A percentile compares a stretch with the other conserved stretches of the same genome.
Conservation (phyloP, 2,329 filamentous ascomycete species). For the Aspergillus novofumigatus region DNA sequence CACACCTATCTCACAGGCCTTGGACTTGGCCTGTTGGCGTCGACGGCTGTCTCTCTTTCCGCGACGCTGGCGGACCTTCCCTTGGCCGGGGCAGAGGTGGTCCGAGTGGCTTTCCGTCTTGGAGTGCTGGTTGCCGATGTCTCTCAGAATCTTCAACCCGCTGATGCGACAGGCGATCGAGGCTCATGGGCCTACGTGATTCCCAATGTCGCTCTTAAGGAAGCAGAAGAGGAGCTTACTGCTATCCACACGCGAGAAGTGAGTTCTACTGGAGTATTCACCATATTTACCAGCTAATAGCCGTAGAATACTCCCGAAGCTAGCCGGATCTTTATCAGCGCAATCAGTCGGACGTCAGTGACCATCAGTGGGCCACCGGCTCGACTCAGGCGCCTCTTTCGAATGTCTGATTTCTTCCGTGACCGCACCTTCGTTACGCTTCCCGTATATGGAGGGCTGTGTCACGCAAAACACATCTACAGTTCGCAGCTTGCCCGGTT, state of each 20-base stretch:
- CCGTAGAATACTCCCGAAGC: no score
- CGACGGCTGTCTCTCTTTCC: constrained; percentile 42
- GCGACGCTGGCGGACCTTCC: constrained; percentile 37
- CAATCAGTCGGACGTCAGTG: no score
- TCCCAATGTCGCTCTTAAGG: no score
- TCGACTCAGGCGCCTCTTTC: constrained; percentile 19
- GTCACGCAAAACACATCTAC: constrained; percentile 48
- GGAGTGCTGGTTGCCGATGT: constrained; percentile 31
- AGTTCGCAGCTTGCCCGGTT: constrained; percentile 11
- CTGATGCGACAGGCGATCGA: no score
- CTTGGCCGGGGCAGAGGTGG: constrained; percentile 37
- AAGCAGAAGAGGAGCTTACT: no score
- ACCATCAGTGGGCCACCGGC: constrained; percentile 26
- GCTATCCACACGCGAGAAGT: no score
- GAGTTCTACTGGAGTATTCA: no score
- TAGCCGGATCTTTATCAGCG: no score
- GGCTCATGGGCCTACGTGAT: no score
- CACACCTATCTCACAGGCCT: constrained; percentile 30
- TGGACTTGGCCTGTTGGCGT: constrained; percentile 44
- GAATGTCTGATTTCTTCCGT: constrained; percentile 17
- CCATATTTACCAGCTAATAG: no score
- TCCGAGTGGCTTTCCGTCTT: constrained; percentile 46
- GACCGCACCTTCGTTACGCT: constrained; percentile 11
- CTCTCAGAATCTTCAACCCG: no score
- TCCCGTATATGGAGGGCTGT: constrained; percentile 27